A percentile compares a stretch with the other conserved stretches of the same genome.
These are phyloP conservation scores for Lipomyces anomalus DNA, from an alignment of 805 yeast genomes.

Conservation along the genomic window DNA sequence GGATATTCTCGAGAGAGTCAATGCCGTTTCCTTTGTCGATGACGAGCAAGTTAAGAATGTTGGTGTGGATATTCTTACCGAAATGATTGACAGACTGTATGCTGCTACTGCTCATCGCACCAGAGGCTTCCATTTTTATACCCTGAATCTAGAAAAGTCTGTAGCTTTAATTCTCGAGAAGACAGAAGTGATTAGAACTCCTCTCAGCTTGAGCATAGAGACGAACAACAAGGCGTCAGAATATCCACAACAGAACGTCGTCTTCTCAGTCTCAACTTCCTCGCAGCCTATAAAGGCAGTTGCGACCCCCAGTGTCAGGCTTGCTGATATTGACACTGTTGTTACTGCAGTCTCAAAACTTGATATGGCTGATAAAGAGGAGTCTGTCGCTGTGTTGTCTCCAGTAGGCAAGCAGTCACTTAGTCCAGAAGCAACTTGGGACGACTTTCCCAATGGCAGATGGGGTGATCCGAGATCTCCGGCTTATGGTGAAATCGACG, in stretches of 20 bases:
- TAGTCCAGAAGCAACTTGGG: slow-evolving; percentile 49
- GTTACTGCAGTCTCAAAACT: neutral
- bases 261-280: slow-evolving; percentile 26
- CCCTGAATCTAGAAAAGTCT: slow-evolving; percentile 86
- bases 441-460: slow-evolving; percentile 97
- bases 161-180: slow-evolving; percentile 75
- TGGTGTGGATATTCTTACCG: slow-evolving; percentile 69
- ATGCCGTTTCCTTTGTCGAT: slow-evolving; percentile 56
- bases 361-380: neutral
- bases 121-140: slow-evolving; percentile 88
- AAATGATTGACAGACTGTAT: slow-evolving; percentile 56
- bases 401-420: neutral
- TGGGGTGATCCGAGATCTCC: slow-evolving; percentile 99
- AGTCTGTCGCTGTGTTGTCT: neutral
- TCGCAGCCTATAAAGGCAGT: neutral
- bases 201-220: slow-evolving; percentile 21
- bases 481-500: slow-evolving; percentile 96
- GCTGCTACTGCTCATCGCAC: slow-evolving; percentile 49
- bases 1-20: slow-evolving; percentile 47
- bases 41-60: slow-evolving; percentile 73
- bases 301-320: slow-evolving; percentile 30
- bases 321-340: neutral
- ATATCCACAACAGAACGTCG: no score
- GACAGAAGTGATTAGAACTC: slow-evolving; percentile 44
- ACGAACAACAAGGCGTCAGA: slow-evolving; percentile 41